A percentile compares a stretch with the other conserved stretches of the same genome.
Evolutionary conservation across 2,329 filamentous ascomycete species (phyloP).

Genomic region (Lomentospora prolificans): DNA sequence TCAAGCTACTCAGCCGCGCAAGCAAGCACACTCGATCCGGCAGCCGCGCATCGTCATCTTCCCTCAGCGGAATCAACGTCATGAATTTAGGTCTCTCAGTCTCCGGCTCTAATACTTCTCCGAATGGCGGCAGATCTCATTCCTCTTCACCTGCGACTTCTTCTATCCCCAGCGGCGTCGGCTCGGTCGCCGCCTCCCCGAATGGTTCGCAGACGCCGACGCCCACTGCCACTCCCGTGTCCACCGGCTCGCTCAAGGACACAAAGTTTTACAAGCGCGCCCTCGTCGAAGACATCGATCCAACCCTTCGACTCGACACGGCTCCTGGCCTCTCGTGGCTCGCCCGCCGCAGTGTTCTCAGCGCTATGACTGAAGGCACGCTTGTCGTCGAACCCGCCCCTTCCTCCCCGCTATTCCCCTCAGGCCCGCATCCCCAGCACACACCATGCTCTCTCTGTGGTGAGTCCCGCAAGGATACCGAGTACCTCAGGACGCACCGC

Average conservation of each 20-base stretch:
- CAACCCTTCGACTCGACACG: conserved; percentile 78
- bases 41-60: conserved; percentile 29
- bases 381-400: conserved; percentile 85
- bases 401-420: conserved; percentile 39
- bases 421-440: conserved; percentile 40
- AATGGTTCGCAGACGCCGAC: conserved; percentile 13
- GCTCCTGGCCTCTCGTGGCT: conserved; percentile 92
- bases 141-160: conserved; percentile 40
- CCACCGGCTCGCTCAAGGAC: conserved; percentile 65
- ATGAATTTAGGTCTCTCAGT: conserved; percentile 23
- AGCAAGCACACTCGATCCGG: conserved; percentile 46
- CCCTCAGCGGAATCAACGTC: conserved; percentile 25
- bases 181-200: conserved; percentile 19
- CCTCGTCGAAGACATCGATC: conserved; percentile 85
- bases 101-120: conserved; percentile 9
- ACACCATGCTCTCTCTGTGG: conserved; percentile 82
- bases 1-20: conserved; percentile 63
- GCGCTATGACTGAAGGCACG: conserved; percentile 72
- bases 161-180: conserved; percentile 23
- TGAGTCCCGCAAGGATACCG: conserved; percentile 61
- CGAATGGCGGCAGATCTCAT: conserved; percentile 31
- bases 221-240: conserved; percentile 15
- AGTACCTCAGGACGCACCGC: conserved; percentile 70
- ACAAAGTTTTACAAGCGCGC: conserved; percentile 90
- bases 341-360: conserved; percentile 73